These are phyloP conservation scores for Russula brevipes DNA, from an alignment of 768 basidiomycete genomes.

Conservation along the genomic window DNA sequence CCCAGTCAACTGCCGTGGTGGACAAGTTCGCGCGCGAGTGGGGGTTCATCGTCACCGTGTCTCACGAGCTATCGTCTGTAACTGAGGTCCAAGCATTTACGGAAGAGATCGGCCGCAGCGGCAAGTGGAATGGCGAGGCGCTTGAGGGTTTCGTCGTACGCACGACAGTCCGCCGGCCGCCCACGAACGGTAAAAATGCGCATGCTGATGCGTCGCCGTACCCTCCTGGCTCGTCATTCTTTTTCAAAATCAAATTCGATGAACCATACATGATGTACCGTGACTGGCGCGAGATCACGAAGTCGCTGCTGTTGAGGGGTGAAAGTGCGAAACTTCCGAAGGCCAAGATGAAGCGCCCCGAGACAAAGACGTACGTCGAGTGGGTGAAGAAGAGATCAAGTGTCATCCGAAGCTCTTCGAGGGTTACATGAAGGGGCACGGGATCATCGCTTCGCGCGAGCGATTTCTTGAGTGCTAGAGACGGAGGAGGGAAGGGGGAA, in stretches of 20 bases:
- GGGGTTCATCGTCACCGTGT: conserved; percentile 83
- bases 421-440: conserved; percentile 62
- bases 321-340: conserved; percentile 45
- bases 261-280: conserved; percentile 99
- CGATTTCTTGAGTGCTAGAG: conserved; percentile 64
- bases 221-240: conserved; percentile 75
- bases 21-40: conserved; percentile 81
- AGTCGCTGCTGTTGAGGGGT: conserved; percentile 49
- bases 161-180: conserved; percentile 49
- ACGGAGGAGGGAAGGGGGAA: conserved; percentile 41
- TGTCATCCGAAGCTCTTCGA: conserved; percentile 54
- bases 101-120: conserved; percentile 54
- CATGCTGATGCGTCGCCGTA: conserved; percentile 54
- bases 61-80: conserved; percentile 53
- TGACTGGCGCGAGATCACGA: conserved; percentile 94
- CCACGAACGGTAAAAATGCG: conserved; percentile 32
- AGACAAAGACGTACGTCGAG: conserved; percentile 71
- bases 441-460: conserved; percentile 81
- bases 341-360: conserved; percentile 65
- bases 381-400: conserved; percentile 81
- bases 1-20: conserved; percentile 60
- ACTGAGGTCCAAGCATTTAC: conserved; percentile 70
- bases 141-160: conserved; percentile 96
- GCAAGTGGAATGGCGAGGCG: conserved; percentile 76
- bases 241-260: conserved; percentile 99